Percentiles rank a stretch among this genome's conserved stretches.
phyloP scores from a whole-genome alignment of 192 early-diverging fungal genomes.

The Coemansia sp. region DNA sequence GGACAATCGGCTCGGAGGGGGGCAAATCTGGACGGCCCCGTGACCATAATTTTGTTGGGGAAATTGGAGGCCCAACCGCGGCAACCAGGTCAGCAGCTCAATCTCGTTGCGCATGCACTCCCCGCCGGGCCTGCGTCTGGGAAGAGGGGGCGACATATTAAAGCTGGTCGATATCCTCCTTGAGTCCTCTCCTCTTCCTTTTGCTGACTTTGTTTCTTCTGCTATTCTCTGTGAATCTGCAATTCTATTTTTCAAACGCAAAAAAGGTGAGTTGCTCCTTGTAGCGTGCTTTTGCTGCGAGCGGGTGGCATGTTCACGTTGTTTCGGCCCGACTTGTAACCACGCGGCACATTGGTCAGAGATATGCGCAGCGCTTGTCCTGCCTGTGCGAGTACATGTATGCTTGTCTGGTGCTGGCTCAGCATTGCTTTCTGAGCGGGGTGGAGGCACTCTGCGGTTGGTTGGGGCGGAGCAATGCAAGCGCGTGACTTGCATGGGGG shows the following conservation, averaged over 20 bases:
- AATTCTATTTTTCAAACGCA: background rate
- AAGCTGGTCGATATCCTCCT: background rate
- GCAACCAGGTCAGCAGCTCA: slow-evolving; percentile 7
- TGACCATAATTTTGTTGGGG: slow-evolving; percentile 37
- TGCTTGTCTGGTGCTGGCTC: no score
- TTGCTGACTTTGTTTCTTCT: background rate
- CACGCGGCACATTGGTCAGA: no score
- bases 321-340: no score
- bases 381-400: no score
- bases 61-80: slow-evolving; percentile 9
- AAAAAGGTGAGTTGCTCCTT: background rate
- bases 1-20: slow-evolving; percentile 7
- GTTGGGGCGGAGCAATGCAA: background rate
- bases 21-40: slow-evolving; percentile 12
- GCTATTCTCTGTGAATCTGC: slow-evolving; percentile 1
- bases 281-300: no score
- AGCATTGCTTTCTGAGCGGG: no score
- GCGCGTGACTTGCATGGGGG: slow-evolving; percentile 8
- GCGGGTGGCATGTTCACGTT: no score
- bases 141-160: slow-evolving; percentile 8
- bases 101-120: background rate
- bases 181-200: background rate
- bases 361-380: no score
- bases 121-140: background rate
- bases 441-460: background rate